phyloP scores from a whole-genome alignment of 768 basidiomycete genomes.

The Trametes coccinea region DNA sequence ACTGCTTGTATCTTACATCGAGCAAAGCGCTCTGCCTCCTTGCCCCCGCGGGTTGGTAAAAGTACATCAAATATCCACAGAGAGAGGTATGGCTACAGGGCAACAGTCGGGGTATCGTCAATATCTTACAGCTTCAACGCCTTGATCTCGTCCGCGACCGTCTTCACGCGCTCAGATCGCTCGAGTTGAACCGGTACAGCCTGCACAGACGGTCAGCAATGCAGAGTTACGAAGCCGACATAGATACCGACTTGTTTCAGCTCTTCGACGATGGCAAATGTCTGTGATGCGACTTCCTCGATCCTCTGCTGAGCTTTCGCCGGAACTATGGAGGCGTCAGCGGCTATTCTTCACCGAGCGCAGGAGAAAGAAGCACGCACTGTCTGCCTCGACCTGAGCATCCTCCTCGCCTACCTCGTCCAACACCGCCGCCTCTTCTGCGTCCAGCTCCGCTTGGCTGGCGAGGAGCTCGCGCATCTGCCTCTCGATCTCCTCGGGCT shows the following conservation, averaged over 20 bases:
- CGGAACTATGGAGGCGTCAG: slow-evolving; percentile 15
- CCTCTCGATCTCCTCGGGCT: slow-evolving; percentile 54
- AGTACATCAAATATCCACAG: background rate
- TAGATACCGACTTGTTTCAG: slow-evolving; percentile 49
- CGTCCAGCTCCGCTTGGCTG: slow-evolving; percentile 35
- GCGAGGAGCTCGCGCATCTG: slow-evolving; percentile 41
- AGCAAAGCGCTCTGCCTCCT: background rate
- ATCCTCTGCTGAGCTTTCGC: slow-evolving; percentile 19
- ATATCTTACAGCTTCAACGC: slow-evolving; percentile 44
- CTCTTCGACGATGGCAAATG: slow-evolving; percentile 45
- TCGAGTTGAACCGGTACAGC: slow-evolving; percentile 49
- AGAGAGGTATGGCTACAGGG: slow-evolving; percentile 3
- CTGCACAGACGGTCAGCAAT: slow-evolving; percentile 34
- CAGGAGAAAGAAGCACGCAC: slow-evolving; percentile 11
- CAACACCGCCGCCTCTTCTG: slow-evolving; percentile 28
- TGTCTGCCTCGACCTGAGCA: slow-evolving; percentile 25
- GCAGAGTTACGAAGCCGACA: background rate
- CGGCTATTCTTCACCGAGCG: background rate
- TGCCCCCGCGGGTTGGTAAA: background rate
- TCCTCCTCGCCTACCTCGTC: slow-evolving; percentile 18
- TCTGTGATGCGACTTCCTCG: slow-evolving; percentile 34
- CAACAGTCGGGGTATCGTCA: slow-evolving; percentile 9
- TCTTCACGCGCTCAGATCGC: slow-evolving; percentile 48
- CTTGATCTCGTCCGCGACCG: slow-evolving; percentile 51
- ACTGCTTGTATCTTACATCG: slow-evolving; percentile 7